Evolutionary conservation across 208 protist genomes (phyloP), one percentile per base, ranked within the genome.

Genomic region (Paratrypanosoma confusum): DNA sequence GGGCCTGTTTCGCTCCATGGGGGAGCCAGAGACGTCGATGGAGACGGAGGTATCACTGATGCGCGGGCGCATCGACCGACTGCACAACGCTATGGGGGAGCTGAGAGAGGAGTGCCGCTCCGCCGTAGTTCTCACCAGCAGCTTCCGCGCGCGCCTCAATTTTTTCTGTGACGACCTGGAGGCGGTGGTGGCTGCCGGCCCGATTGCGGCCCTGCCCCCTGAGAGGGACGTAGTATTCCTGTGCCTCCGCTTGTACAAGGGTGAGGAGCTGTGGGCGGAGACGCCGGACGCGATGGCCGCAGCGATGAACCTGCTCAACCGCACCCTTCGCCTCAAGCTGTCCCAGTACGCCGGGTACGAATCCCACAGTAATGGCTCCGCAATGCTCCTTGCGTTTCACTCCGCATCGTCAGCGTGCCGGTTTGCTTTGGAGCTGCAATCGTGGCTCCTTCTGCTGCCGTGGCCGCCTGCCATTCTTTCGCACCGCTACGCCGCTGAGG

Each of bases 131-230:
- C 56, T 48, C 13, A 47, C 77, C 20, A 52, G 37, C 22, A 66
- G 45, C 23, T 44, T 71, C 6, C 54, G 69, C 1, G 67, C 49
- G 7, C 70, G 81, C 11, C 53, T 90, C 22, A 68, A 75, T 64
- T 90, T 90, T 38, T 90, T 90, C 49, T 82, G 74, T 44, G 71
- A 87, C 52, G 72, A 87, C 50, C 50, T 90, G 10, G 67, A 83
- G 39, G 37, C 59, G 24, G 65, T 71, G 0, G 52, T 90, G 41
- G 10, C 58, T 7, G 37, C 54, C 29, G 55, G 34, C 13, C 51
- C 63, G 0, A 20, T 8, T 10, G 22, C 49, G 3, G 64, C 75
- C 5, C 39, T 49, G n/a, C 65, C 82, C 3, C 82, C 82, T 6
- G 42, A 66, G 38, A 61, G 43, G 2, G 65, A 81, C 41, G 82